Evolutionary conservation across 1,284 basidiomycete species (phyloP), one percentile per base, ranked within the genome.

Genomic region (Apiotrichum brassicae): DNA sequence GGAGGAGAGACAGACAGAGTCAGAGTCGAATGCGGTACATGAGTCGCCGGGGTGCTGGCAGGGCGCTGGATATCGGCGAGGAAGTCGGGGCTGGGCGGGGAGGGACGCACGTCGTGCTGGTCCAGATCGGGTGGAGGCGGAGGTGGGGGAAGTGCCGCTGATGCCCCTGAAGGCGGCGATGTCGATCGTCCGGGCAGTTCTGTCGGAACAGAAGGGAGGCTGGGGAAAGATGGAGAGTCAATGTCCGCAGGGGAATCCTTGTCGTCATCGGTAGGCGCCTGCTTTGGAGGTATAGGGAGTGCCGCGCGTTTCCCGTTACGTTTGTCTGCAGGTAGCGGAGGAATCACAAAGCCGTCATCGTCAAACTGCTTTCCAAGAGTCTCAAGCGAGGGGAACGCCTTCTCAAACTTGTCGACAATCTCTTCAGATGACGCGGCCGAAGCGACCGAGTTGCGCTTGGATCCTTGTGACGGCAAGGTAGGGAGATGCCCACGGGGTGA

Each of bases 311-410:
- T 19, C 22, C 23, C 25, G 4, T 48, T 26, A 12, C 26, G 13
- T 6, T 30, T 24, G 6, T 26, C 24, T 1, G 35, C 3, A 2
- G 48, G 48, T 4, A 48, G 22, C 8, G 49, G 16, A 5, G 53
- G 53, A 6, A 48, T n/a, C 8, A 43, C 23, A 22, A 48, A 42
- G 19, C 38, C 37, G 6, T 62, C 59, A 6, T 47, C 48, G 26
- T 58, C 62, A 48, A 66, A 71, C 42, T 67, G 65, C 44, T 66
- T 68, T 38, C 63, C 66, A 51, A 73, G 67, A 18, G 71, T 66
- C 48, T 56, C 62, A 18, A 73, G 51, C 2, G 70, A 70, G 0
- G 72, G 72, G 54, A 73, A 73, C 1, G 60, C 55, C 33, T 59
- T 58, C 26, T 65, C 63, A 43, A 73, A 73, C 18, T 65, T 62